Conservation (phyloP, 2,329 filamentous ascomycete species). For the Aspergillus caelatus region DNA sequence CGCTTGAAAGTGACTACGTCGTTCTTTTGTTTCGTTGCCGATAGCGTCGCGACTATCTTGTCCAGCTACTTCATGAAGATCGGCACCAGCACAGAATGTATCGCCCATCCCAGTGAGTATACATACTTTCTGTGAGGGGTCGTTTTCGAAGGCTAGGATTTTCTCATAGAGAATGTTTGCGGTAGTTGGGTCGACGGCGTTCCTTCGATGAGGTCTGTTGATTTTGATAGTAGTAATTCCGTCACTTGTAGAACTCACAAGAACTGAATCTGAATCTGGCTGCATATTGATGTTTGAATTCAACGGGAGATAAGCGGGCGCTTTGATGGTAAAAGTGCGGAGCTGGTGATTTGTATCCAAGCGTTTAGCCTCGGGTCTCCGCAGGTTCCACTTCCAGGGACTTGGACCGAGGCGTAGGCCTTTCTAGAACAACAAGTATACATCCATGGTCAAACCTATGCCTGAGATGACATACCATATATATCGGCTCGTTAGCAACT, state of each 20-base stretch:
- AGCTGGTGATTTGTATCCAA: not conserved
- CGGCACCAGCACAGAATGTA: slow-evolving; percentile 59
- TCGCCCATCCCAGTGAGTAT: slow-evolving; percentile 52
- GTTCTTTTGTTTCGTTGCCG: slow-evolving; percentile 1
- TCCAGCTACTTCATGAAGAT: slow-evolving; percentile 51
- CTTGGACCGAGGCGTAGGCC: not conserved
- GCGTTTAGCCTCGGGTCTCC: not conserved
- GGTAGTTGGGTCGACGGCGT: slow-evolving; percentile 51
- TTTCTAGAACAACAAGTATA: not conserved
- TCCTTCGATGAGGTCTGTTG: slow-evolving; percentile 42
- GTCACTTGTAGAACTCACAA: not conserved
- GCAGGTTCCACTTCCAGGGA: too few species aligned
- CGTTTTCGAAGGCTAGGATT: slow-evolving; percentile 54
- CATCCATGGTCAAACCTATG: not conserved
- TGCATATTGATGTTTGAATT: not conserved
- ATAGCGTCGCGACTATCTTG: not conserved
- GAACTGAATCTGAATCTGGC: not conserved
- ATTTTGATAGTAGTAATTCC: not conserved
- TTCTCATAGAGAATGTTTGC: slow-evolving; percentile 28
- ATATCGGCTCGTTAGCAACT: not conserved
- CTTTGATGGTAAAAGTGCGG: not conserved
- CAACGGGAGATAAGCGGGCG: not conserved
- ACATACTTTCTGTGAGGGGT: slow-evolving; percentile 55
- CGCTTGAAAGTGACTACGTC: not conserved
- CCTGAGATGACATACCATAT: not conserved